These are phyloP conservation scores for Aspergillus proliferans DNA, from an alignment of 2,329 filamentous ascomycete species.

Conservation along the genomic window DNA sequence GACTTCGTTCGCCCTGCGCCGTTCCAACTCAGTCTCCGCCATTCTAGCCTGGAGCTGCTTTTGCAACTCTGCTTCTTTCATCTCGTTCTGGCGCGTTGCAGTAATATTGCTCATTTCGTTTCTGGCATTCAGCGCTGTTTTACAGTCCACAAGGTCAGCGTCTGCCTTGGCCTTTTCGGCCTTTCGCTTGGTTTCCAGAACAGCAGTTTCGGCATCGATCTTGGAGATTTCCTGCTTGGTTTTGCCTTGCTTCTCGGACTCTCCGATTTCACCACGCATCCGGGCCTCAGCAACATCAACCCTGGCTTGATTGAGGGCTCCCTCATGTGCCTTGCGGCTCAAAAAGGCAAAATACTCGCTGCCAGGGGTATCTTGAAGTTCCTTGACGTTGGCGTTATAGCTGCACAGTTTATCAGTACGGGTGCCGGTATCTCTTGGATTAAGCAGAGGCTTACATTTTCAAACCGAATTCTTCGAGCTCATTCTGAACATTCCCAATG, in stretches of 20 bases:
- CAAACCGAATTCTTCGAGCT: slow-evolving; percentile 74
- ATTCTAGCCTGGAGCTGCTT: slow-evolving; percentile 70
- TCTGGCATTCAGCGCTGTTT: slow-evolving; percentile 66
- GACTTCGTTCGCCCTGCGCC: slow-evolving; percentile 69
- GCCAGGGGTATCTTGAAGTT: slow-evolving; percentile 73
- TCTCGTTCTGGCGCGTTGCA: slow-evolving; percentile 66
- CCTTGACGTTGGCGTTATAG: slow-evolving; percentile 74
- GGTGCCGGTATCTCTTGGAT: background rate
- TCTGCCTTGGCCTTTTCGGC: slow-evolving; percentile 74
- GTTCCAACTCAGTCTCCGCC: slow-evolving; percentile 72
- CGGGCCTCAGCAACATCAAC: slow-evolving; percentile 54
- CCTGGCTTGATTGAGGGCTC: slow-evolving; percentile 72
- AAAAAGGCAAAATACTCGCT: slow-evolving; percentile 80
- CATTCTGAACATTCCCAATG: slow-evolving; percentile 68
- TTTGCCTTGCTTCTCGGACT: slow-evolving; percentile 69
- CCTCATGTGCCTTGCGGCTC: slow-evolving; percentile 76
- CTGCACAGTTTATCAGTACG: slow-evolving; percentile 18
- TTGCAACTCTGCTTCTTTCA: slow-evolving; percentile 73
- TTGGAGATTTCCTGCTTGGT: slow-evolving; percentile 83
- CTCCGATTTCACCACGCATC: slow-evolving; percentile 56
- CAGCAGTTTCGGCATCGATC: slow-evolving; percentile 78
- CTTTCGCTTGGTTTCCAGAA: slow-evolving; percentile 77
- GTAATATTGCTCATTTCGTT: slow-evolving; percentile 70
- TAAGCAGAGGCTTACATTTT: slow-evolving; percentile 48
- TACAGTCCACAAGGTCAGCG: slow-evolving; percentile 64